These are phyloP conservation scores for Neocatenulostroma microsporum DNA, from an alignment of 2,329 filamentous ascomycete genomes.

Conservation along the genomic window DNA sequence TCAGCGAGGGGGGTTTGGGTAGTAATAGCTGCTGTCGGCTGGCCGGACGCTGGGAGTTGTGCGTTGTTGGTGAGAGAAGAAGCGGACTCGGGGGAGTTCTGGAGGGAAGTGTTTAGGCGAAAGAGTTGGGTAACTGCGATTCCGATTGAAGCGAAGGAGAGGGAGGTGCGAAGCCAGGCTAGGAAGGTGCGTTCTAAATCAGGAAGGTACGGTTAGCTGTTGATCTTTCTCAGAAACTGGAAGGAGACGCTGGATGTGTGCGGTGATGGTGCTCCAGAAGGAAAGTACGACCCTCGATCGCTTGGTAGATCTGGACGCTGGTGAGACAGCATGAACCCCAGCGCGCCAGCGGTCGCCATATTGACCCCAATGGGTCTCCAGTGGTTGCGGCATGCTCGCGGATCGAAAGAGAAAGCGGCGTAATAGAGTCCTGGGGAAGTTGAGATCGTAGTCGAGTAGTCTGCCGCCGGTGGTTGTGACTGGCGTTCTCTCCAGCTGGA, in stretches of 20 bases:
- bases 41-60: slow-evolving; percentile 6
- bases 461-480: too few relatives aligned
- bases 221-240: neutral
- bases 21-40: too few relatives aligned
- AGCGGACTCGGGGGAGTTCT: slow-evolving; percentile 63
- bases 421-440: too few relatives aligned
- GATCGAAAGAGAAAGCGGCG: too few relatives aligned
- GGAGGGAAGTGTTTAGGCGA: slow-evolving; percentile 64
- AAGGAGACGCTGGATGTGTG: neutral
- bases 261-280: neutral
- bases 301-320: too few relatives aligned
- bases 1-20: slow-evolving; percentile 18
- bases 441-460: too few relatives aligned
- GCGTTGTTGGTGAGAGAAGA: slow-evolving; percentile 41
- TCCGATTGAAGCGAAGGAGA: slow-evolving; percentile 74
- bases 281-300: too few relatives aligned
- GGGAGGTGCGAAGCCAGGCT: slow-evolving; percentile 74
- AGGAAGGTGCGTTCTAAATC: slow-evolving; percentile 81
- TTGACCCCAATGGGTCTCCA: too few relatives aligned
- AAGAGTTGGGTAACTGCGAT: slow-evolving; percentile 80
- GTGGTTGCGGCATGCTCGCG: too few relatives aligned
- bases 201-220: slow-evolving; percentile 59
- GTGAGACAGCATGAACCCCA: too few relatives aligned
- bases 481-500: too few relatives aligned
- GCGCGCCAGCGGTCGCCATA: too few relatives aligned